phyloP scores from a whole-genome alignment of 331 rosid species.

The Quercus lobata region DNA sequence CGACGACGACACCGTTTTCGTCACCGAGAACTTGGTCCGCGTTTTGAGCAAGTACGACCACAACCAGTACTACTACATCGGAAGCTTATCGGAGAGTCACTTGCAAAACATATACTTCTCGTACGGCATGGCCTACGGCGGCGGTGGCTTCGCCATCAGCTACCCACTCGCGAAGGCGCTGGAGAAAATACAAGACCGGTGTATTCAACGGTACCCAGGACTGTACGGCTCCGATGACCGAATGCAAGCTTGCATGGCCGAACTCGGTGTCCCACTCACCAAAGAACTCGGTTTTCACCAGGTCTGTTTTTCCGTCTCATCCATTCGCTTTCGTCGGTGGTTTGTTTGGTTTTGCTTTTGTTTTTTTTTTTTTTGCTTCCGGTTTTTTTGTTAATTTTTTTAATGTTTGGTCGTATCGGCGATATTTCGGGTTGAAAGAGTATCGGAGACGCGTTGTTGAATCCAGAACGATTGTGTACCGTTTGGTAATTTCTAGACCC shows the following conservation, averaged over 20 bases:
- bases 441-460: not conserved
- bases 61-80: constrained; percentile 71
- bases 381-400: not conserved
- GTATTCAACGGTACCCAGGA: constrained; percentile 76
- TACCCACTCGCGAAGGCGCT: constrained; percentile 67
- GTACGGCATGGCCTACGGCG: constrained; percentile 96
- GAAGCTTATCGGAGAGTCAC: constrained; percentile 87
- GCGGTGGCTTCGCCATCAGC: constrained; percentile 95
- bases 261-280: constrained; percentile 97
- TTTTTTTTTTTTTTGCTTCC: not conserved
- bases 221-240: constrained; percentile 95
- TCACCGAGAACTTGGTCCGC: constrained; percentile 65
- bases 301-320: constrained; percentile 29
- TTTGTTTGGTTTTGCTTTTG: not conserved
- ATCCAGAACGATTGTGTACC: not conserved
- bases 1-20: constrained; percentile 94
- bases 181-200: constrained; percentile 72
- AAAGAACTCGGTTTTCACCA: constrained; percentile 96
- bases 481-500: not conserved
- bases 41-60: constrained; percentile 72
- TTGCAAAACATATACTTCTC: constrained; percentile 92
- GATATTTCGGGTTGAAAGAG: not conserved
- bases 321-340: no score
- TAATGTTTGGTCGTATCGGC: not conserved
- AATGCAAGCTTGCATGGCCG: constrained; percentile 99